phyloP scores from a whole-genome alignment of 2,329 filamentous ascomycete genomes.

The Dryadomyces quercivorus region DNA sequence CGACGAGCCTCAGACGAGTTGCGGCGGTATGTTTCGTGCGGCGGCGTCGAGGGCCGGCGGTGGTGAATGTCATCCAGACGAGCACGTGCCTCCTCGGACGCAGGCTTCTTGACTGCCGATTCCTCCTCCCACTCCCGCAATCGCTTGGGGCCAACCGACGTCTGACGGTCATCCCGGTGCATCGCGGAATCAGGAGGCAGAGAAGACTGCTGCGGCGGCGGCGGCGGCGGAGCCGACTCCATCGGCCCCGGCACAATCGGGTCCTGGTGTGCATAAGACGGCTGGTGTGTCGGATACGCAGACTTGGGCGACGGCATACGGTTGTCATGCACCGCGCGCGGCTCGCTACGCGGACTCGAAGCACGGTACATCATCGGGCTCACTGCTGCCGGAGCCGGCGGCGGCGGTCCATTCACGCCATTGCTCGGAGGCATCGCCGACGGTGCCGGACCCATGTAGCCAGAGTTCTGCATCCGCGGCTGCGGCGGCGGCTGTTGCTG shows the following conservation, averaged over 20 bases:
- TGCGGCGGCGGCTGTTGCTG: conserved; percentile 29
- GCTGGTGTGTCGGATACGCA: conserved; percentile 66
- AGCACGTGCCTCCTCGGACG: conserved; percentile 77
- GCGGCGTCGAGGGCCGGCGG: conserved; percentile 66
- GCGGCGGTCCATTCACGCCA: conserved; percentile 32
- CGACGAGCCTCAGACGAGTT: conserved; percentile 64
- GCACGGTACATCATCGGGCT: conserved; percentile 55
- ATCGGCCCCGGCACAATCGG: conserved; percentile 54
- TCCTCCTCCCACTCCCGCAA: conserved; percentile 90
- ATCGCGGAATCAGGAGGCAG: conserved; percentile 55
- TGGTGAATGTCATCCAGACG: conserved; percentile 75
- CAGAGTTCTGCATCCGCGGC: conserved; percentile 45
- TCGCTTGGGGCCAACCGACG: conserved; percentile 72
- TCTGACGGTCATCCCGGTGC: conserved; percentile 59
- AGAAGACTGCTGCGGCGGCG: conserved; percentile 32
- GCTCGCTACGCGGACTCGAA: conserved; percentile 72
- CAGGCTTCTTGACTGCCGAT: conserved; percentile 65
- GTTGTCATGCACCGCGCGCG: conserved; percentile 70
- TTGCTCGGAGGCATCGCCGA: conserved; percentile 26
- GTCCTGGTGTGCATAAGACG: conserved; percentile 59
- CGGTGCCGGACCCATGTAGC: conserved; percentile 37
- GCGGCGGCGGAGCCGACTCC: conserved; percentile 42
- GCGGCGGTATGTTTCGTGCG: conserved; percentile 57
- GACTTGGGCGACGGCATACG: conserved; percentile 86
- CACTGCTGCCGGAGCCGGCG: conserved; percentile 35